These are phyloP conservation scores for Bipolaris cookei DNA, from an alignment of 2,329 filamentous ascomycete genomes.

Conservation along the genomic window DNA sequence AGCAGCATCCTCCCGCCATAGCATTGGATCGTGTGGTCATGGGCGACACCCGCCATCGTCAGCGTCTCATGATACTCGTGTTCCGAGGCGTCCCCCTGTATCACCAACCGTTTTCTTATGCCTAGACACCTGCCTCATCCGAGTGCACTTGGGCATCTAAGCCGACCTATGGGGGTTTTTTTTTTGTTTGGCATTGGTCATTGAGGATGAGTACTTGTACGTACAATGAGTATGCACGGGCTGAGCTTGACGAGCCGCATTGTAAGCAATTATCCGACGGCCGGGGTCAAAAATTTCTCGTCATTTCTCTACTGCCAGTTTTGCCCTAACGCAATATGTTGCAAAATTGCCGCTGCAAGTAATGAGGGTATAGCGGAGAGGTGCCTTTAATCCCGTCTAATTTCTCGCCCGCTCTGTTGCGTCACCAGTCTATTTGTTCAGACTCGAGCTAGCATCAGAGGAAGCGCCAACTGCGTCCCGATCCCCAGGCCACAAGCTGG, in stretches of 20 bases:
- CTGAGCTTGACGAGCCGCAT: conserved; percentile 7
- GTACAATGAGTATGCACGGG: conserved; percentile 5
- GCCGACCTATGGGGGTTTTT: background rate
- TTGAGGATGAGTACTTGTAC: background rate
- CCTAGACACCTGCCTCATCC: conserved; percentile 22
- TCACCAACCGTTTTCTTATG: conserved; percentile 8
- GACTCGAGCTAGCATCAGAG: conserved; percentile 29
- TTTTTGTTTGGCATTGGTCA: conserved; percentile 11
- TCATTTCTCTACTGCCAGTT: conserved; percentile 27
- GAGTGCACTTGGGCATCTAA: conserved; percentile 11
- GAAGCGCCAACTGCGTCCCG: conserved; percentile 26
- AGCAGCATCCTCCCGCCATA: conserved; percentile 20
- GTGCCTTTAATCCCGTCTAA: conserved; percentile 21
- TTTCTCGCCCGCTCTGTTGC: conserved; percentile 25
- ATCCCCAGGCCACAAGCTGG: conserved; percentile 20
- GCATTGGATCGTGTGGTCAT: conserved; percentile 11
- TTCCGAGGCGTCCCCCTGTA: background rate
- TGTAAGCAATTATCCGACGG: conserved; percentile 7
- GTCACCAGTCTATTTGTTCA: conserved; percentile 24
- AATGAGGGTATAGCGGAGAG: conserved; percentile 24
- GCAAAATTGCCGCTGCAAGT: conserved; percentile 11
- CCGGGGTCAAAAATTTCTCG: conserved; percentile 18
- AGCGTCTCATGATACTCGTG: conserved; percentile 24
- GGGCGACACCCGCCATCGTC: conserved; percentile 9
- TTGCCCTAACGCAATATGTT: conserved; percentile 5